Percentiles rank a stretch among this genome's conserved stretches.
Evolutionary conservation across 2,329 filamentous ascomycete genomes (phyloP).

Genomic region (Incumbomyces delicatus): DNA sequence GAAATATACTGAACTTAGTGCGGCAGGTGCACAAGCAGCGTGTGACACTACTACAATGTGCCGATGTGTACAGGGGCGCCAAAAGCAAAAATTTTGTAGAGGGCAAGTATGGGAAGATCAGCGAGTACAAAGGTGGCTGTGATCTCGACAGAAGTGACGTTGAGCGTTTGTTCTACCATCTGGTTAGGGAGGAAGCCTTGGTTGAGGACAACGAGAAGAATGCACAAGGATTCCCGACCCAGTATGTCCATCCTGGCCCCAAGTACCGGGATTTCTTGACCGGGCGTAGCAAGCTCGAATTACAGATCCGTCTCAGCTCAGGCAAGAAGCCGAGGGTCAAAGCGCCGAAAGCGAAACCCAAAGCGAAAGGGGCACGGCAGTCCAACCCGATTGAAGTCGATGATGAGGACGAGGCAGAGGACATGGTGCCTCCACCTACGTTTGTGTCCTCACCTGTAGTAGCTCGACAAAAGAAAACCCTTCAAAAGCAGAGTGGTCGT

Average conservation of each 20-base stretch:
- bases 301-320: conserved; percentile 45
- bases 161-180: conserved; percentile 70
- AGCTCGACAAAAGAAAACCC: not conserved
- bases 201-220: conserved; percentile 60
- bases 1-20: conserved; percentile 61
- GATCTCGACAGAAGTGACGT: conserved; percentile 64
- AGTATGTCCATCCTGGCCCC: conserved; percentile 48
- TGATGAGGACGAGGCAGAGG: conserved; percentile 21
- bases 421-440: conserved; percentile 50
- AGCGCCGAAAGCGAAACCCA: conserved; percentile 23
- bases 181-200: conserved; percentile 66
- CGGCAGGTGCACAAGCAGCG: conserved; percentile 45
- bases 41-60: conserved; percentile 68
- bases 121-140: conserved; percentile 59
- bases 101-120: conserved; percentile 40
- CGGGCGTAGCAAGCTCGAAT: conserved; percentile 37
- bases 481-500: not conserved
- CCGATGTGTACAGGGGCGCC: conserved; percentile 72
- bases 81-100: conserved; percentile 50
- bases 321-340: conserved; percentile 28
- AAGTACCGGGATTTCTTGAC: conserved; percentile 38
- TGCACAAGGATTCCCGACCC: conserved; percentile 54
- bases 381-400: conserved; percentile 25
- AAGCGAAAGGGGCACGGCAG: conserved; percentile 20
- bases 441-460: conserved; percentile 53